Percentiles rank a stretch among this genome's conserved stretches.
phyloP scores from a whole-genome alignment of 2,329 filamentous ascomycete species.

The Monosporascus sp. region DNA sequence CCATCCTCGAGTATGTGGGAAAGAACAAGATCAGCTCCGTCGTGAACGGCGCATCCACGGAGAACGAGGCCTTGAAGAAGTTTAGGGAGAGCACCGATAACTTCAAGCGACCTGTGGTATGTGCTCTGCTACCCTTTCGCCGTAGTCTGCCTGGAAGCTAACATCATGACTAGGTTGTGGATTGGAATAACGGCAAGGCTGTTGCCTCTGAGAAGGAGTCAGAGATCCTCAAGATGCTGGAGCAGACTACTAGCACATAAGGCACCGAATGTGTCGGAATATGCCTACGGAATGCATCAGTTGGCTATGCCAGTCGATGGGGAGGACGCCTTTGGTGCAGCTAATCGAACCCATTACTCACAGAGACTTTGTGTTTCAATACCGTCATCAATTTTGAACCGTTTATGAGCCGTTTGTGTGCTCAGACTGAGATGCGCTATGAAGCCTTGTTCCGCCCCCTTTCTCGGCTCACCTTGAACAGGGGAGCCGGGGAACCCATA shows the following conservation, averaged over 20 bases:
- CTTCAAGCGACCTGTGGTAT: conserved; percentile 74
- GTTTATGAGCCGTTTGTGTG: too few relatives aligned
- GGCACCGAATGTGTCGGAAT: background rate
- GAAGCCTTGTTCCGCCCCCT: too few relatives aligned
- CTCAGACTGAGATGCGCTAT: too few relatives aligned
- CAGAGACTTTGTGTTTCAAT: background rate
- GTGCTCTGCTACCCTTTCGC: conserved; percentile 27
- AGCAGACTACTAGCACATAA: conserved; percentile 41
- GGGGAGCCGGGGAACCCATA: background rate
- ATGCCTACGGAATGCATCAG: background rate
- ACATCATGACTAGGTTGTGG: conserved; percentile 55
- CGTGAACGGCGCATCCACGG: conserved; percentile 67
- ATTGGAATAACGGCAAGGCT: conserved; percentile 89
- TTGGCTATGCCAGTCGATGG: background rate
- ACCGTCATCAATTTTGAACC: too few relatives aligned
- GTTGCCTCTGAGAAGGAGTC: conserved; percentile 76
- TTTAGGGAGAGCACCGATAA: conserved; percentile 64
- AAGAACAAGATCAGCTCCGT: conserved; percentile 53
- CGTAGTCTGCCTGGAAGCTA: conserved; percentile 11
- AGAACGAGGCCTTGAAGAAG: conserved; percentile 73
- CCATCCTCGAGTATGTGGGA: conserved; percentile 79
- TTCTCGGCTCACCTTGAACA: background rate
- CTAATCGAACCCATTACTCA: background rate
- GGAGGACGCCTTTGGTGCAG: background rate
- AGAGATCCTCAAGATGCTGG: conserved; percentile 79